phyloP scores from a whole-genome alignment of 164 flowering plant genomes.

The Litsea cubeba region DNA sequence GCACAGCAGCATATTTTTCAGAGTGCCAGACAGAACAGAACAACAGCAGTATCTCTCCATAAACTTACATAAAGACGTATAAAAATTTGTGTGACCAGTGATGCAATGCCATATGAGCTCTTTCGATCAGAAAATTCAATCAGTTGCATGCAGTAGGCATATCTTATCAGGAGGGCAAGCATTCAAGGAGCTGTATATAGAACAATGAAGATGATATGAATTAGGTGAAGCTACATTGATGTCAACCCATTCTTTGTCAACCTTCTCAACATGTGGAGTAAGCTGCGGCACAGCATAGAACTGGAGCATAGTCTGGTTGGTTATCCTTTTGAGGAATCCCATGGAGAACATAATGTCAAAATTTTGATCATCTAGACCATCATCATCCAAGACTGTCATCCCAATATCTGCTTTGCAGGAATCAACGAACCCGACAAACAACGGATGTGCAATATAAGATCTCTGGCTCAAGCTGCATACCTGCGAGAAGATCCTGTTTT shows the following conservation, averaged over 20 bases:
- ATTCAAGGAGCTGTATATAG: constrained; percentile 52
- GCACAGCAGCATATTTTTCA: background rate
- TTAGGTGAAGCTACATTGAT: constrained; percentile 51
- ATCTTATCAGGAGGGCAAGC: constrained; percentile 41
- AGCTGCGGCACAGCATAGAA: constrained; percentile 31
- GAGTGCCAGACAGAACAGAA: background rate
- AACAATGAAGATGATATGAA: constrained; percentile 56
- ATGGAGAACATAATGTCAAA: constrained; percentile 54
- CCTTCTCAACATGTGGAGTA: constrained; percentile 45
- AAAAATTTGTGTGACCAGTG: background rate
- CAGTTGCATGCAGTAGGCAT: constrained; percentile 46
- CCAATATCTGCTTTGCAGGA: constrained; percentile 57
- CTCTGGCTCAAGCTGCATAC: constrained; percentile 33
- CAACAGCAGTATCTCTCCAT: background rate
- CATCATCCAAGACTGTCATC: constrained; percentile 28
- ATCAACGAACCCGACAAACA: constrained; percentile 47
- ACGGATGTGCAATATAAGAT: constrained; percentile 20
- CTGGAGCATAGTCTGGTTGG: constrained; percentile 40
- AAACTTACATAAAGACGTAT: background rate
- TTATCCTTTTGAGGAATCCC: constrained; percentile 43
- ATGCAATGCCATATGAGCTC: background rate
- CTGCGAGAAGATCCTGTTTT: constrained; percentile 26
- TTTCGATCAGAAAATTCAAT: constrained; percentile 19
- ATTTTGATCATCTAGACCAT: constrained; percentile 26
- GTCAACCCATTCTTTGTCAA: constrained; percentile 69